A percentile compares a stretch with the other conserved stretches of the same genome.
These are phyloP conservation scores for Polytrichum commune DNA, from an alignment of 225 moss, liverwort and hornwort genomes.

Conservation along the genomic window DNA sequence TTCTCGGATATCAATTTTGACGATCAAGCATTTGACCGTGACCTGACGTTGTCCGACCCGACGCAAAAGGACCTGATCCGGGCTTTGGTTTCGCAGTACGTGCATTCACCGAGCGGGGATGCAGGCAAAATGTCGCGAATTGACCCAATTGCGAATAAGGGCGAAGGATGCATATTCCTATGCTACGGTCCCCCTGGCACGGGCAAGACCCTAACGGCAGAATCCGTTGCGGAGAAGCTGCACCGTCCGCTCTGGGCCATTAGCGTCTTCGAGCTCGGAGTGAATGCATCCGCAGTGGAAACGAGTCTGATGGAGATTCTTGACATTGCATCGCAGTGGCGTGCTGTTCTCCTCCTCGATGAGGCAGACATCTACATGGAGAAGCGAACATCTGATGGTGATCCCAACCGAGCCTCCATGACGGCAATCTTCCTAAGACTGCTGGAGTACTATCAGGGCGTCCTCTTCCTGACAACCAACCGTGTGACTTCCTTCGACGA, in stretches of 20 bases:
- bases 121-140: background rate
- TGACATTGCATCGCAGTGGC: slow-evolving; percentile 67
- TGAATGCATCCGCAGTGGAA: slow-evolving; percentile 25
- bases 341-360: slow-evolving; percentile 62
- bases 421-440: slow-evolving; percentile 66
- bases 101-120: slow-evolving; percentile 3
- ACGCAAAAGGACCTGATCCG: slow-evolving; percentile 37
- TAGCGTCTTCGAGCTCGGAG: slow-evolving; percentile 56
- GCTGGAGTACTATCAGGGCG: slow-evolving; percentile 64
- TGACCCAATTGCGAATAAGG: slow-evolving; percentile 63
- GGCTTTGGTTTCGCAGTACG: slow-evolving; percentile 48
- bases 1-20: slow-evolving; percentile 54
- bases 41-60: slow-evolving; percentile 40
- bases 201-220: slow-evolving; percentile 65
- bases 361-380: slow-evolving; percentile 76
- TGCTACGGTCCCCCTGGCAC: slow-evolving; percentile 65
- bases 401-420: slow-evolving; percentile 47
- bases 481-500: slow-evolving; percentile 58
- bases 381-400: slow-evolving; percentile 30
- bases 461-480: slow-evolving; percentile 65
- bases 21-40: slow-evolving; percentile 36
- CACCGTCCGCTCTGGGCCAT: slow-evolving; percentile 67
- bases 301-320: slow-evolving; percentile 40
- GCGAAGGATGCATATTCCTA: slow-evolving; percentile 61
- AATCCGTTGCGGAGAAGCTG: slow-evolving; percentile 64